Conservation (phyloP, 495 filamentous ascomycete species). For the Penicillium salamii region DNA sequence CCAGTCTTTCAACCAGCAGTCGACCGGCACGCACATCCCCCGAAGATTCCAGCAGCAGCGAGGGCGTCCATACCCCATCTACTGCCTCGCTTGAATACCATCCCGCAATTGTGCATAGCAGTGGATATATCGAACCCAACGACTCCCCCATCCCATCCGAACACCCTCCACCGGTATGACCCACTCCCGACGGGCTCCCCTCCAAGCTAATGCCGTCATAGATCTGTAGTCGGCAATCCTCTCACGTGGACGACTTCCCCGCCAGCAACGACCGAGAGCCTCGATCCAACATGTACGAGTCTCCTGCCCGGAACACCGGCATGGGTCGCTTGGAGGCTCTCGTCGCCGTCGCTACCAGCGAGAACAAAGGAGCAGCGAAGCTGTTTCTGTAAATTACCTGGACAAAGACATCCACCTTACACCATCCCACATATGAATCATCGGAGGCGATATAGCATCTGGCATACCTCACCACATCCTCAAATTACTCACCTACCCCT, state of each 20-base stretch:
- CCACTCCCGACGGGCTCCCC: slow-evolving; percentile 27
- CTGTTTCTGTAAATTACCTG: slow-evolving; percentile 33
- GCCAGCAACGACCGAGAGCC: slow-evolving; percentile 31
- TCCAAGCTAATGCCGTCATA: slow-evolving; percentile 40
- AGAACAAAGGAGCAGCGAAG: slow-evolving; percentile 60
- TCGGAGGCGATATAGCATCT: slow-evolving; percentile 1
- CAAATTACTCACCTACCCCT: slow-evolving; percentile 1
- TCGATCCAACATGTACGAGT: slow-evolving; percentile 29
- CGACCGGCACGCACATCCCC: slow-evolving; percentile 58
- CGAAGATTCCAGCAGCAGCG: slow-evolving; percentile 70
- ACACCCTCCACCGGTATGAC: slow-evolving; percentile 42
- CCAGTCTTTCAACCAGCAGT: slow-evolving; percentile 25
- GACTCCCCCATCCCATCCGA: slow-evolving; percentile 43
- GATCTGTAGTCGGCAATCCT: slow-evolving; percentile 37
- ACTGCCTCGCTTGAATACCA: slow-evolving; percentile 61
- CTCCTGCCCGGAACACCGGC: slow-evolving; percentile 36
- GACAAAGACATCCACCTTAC: background rate
- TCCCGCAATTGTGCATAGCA: slow-evolving; percentile 63
- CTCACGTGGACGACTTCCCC: slow-evolving; percentile 35
- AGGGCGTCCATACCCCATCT: slow-evolving; percentile 64
- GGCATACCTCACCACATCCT: background rate
- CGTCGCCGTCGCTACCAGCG: slow-evolving; percentile 85
- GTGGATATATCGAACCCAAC: slow-evolving; percentile 57
- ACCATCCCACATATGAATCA: slow-evolving; percentile 1
- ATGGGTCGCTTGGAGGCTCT: slow-evolving; percentile 79